A percentile compares a stretch with the other conserved stretches of the same genome.
phyloP scores from a whole-genome alignment of 179 eudicot genomes.

The Spinacia oleracea region DNA sequence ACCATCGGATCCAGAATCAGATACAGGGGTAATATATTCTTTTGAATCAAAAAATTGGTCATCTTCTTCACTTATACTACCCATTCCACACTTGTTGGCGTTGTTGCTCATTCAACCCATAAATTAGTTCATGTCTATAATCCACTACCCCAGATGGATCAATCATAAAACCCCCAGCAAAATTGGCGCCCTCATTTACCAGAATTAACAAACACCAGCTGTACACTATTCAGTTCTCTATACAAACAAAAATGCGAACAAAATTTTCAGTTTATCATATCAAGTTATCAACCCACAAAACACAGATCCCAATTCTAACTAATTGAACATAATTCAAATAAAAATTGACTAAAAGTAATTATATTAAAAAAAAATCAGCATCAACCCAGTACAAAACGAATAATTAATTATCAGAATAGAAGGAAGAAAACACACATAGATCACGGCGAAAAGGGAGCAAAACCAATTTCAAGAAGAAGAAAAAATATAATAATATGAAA shows the following conservation, averaged over 20 bases:
- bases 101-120: slow-evolving; percentile 30
- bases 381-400: not conserved
- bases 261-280: slow-evolving; percentile 17
- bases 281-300: slow-evolving; percentile 16
- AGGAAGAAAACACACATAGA: not conserved
- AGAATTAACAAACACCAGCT: slow-evolving; percentile 16
- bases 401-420: not conserved
- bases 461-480: not conserved
- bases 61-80: slow-evolving; percentile 43
- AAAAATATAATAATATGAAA: not conserved
- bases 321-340: slow-evolving; percentile 8
- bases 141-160: slow-evolving; percentile 15
- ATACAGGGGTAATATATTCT: slow-evolving; percentile 57
- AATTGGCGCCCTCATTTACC: slow-evolving; percentile 5
- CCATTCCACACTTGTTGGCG: slow-evolving; percentile 34
- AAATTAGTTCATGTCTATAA: slow-evolving; percentile 18
- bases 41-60: slow-evolving; percentile 68
- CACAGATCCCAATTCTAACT: slow-evolving; percentile 33
- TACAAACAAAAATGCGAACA: slow-evolving; percentile 1
- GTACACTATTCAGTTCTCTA: not conserved
- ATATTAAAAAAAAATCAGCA: not conserved
- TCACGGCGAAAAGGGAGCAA: not conserved
- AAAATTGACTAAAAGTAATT: not conserved
- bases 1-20: slow-evolving; percentile 56
- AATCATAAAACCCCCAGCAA: slow-evolving; percentile 18